These are phyloP conservation scores for Bruguiera gymnorhiza DNA, from an alignment of 345 rosid species.

Conservation along the genomic window DNA sequence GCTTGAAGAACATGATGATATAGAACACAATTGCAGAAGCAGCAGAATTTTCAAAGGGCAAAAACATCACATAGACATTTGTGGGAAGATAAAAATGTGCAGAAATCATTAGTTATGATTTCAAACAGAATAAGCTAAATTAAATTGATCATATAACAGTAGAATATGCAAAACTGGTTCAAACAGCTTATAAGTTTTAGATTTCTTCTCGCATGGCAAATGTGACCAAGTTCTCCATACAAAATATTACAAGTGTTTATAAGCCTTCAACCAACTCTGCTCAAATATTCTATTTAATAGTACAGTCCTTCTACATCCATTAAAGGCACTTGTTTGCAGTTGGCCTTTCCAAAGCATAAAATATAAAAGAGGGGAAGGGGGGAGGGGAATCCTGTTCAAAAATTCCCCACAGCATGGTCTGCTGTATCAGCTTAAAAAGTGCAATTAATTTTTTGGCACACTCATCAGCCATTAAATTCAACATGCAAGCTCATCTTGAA, in stretches of 20 bases:
- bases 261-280: background rate
- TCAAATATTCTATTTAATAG: background rate
- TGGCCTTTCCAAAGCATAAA: background rate
- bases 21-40: too few relatives aligned
- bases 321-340: background rate
- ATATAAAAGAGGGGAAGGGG: background rate
- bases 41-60: background rate
- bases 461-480: background rate
- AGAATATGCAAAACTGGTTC: background rate
- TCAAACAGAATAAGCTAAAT: background rate
- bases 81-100: background rate
- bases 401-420: too few relatives aligned
- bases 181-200: too few relatives aligned
- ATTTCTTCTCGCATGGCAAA: too few relatives aligned
- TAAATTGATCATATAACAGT: background rate
- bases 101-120: background rate
- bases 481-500: slow-evolving; percentile 3
- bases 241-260: background rate
- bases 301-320: background rate
- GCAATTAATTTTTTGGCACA: background rate
- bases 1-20: too few relatives aligned
- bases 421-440: too few relatives aligned
- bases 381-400: too few relatives aligned
- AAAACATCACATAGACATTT: background rate
- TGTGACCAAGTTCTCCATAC: too few relatives aligned